Percentiles rank a stretch among this genome's conserved stretches.
Conservation (phyloP, 345 rosid genomes). For the Hirschfeldia incana region DNA sequence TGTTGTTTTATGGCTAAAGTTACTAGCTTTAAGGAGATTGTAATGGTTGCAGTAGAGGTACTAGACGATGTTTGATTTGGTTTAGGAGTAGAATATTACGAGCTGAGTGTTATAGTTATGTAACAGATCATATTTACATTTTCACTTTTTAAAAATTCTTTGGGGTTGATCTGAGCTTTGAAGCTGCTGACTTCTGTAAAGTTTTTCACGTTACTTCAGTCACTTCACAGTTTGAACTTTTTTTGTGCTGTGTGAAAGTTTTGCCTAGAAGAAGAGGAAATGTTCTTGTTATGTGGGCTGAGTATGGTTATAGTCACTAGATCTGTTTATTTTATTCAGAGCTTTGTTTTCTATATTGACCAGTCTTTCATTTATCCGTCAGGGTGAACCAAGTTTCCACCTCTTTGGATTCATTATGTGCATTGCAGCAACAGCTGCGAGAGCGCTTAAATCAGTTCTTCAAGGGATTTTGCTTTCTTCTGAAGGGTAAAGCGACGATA, state of each 20-base stretch:
- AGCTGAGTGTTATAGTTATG: not conserved
- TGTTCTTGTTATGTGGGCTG: not conserved
- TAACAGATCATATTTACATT: not conserved
- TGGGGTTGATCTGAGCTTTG: constrained; percentile 1
- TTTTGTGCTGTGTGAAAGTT: not conserved
- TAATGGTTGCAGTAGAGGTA: not conserved
- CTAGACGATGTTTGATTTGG: not conserved
- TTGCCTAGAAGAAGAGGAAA: not conserved
- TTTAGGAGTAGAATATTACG: not conserved
- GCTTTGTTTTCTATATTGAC: not conserved
- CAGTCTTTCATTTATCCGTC: not conserved
- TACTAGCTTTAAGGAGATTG: constrained; percentile 6
- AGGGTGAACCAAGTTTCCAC: constrained; percentile 85
- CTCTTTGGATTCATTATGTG: constrained; percentile 71
- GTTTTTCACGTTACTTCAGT: not conserved
- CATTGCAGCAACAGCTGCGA: constrained; percentile 69
- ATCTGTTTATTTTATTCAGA: not conserved
- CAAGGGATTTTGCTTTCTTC: constrained; percentile 75
- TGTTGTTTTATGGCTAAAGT: constrained; percentile 9
- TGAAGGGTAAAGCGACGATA: constrained; percentile 52
- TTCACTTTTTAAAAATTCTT: not conserved
- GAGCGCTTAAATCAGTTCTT: constrained; percentile 74
- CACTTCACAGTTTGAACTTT: not conserved
- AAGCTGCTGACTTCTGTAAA: not conserved
- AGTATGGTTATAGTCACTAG: not conserved